phyloP scores from a whole-genome alignment of 78 protist genomes.

The Planoprotostelium fungivorum region DNA sequence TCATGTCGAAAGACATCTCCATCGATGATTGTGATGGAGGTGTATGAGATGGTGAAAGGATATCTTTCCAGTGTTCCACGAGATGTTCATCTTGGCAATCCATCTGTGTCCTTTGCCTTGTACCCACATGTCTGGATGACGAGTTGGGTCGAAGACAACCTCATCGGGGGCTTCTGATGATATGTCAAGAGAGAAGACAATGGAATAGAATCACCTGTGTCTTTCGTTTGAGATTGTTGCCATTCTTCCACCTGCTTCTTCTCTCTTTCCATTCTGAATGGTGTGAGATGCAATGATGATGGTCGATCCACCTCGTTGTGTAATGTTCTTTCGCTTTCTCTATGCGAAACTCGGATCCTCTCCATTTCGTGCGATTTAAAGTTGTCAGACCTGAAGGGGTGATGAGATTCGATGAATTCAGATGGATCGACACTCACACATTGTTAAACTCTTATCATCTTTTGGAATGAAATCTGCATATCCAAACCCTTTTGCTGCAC shows the following conservation, averaged over 20 bases:
- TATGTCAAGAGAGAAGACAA: background rate
- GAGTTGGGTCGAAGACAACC: background rate
- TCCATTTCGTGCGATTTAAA: background rate
- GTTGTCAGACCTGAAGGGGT: background rate
- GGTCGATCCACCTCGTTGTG: background rate
- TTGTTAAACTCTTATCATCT: background rate
- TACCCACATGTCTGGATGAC: background rate
- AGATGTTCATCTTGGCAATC: background rate
- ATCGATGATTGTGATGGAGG: too few species aligned
- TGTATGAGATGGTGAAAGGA: background rate
- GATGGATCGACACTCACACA: background rate
- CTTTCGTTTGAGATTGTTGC: too few species aligned
- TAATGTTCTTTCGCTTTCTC: background rate
- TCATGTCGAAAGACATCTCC: too few species aligned
- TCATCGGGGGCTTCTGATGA: background rate
- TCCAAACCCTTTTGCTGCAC: background rate
- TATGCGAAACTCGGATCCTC: background rate
- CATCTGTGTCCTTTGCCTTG: background rate
- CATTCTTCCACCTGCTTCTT: too few species aligned
- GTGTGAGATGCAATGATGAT: background rate
- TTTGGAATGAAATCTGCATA: background rate
- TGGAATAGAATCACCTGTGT: too few species aligned
- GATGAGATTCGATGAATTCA: background rate
- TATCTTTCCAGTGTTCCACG: background rate
- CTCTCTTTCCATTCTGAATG: background rate